Conservation (phyloP, 192 early-diverging fungal genomes). For the Linnemannia exigua region DNA sequence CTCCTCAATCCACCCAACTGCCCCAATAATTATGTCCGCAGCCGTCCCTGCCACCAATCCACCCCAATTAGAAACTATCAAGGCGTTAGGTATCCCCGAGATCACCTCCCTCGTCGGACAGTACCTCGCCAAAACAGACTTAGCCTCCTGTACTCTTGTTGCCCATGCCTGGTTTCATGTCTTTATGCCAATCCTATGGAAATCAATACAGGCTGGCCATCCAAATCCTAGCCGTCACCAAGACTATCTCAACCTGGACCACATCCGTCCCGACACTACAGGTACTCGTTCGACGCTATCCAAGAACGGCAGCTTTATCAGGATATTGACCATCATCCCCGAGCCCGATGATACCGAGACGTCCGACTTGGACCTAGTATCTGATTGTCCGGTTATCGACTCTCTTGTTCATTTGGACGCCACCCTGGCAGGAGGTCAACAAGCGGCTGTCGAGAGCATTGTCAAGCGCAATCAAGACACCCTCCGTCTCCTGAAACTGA, state of each 20-base stretch:
- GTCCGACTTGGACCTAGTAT: neutral
- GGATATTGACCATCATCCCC: constrained; percentile 10
- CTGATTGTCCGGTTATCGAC: constrained; percentile 13
- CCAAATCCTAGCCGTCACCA: neutral
- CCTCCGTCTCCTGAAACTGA: constrained; percentile 12
- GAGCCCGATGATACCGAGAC: neutral
- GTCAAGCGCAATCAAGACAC: constrained; percentile 15
- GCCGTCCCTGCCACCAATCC: neutral
- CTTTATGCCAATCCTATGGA: constrained; percentile 33
- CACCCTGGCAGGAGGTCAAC: neutral
- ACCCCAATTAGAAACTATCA: neutral
- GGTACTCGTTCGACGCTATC: neutral
- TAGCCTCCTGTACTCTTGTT: constrained; percentile 23
- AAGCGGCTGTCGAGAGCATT: neutral
- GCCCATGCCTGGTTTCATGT: constrained; percentile 9
- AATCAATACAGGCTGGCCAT: neutral
- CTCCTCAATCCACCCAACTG: neutral
- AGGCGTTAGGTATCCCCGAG: constrained; percentile 21
- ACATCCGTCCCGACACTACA: neutral
- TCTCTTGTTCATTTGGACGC: constrained; percentile 10
- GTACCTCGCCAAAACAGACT: constrained; percentile 23
- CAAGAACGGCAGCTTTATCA: constrained; percentile 12
- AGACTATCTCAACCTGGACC: neutral
- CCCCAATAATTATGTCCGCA: neutral
- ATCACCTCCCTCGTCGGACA: constrained; percentile 9